Percentiles rank a stretch among this genome's conserved stretches.
phyloP scores from a whole-genome alignment of 108 stramenopile species.

The Epithemia pelagica region DNA sequence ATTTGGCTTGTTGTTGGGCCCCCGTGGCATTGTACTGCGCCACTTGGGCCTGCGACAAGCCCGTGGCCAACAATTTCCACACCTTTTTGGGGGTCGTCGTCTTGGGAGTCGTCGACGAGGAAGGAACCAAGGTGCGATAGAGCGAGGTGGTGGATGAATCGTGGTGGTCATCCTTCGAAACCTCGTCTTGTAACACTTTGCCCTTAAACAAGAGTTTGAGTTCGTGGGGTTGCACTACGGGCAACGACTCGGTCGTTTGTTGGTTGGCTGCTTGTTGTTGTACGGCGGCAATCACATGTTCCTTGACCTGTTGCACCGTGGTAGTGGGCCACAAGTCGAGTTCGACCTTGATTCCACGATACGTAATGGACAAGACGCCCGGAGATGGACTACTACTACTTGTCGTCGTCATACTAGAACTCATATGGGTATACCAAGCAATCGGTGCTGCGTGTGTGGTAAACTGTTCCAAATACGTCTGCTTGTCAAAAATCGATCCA shows the following conservation, averaged over 20 bases:
- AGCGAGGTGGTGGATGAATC: not conserved
- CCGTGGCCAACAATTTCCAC: conserved; percentile 12
- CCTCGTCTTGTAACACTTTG: conserved; percentile 7
- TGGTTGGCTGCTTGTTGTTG: not conserved
- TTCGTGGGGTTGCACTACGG: conserved; percentile 2
- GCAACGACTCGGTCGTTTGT: not conserved
- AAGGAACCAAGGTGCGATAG: not conserved
- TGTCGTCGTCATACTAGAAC: no score
- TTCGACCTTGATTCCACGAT: conserved; percentile 9
- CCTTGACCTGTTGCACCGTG: not conserved
- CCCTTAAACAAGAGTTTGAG: conserved; percentile 19
- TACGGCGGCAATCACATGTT: not conserved
- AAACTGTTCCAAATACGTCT: no score
- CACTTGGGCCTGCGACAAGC: conserved; percentile 5
- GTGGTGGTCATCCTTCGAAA: not conserved
- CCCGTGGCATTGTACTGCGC: not conserved
- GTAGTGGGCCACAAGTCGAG: not conserved
- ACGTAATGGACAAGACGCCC: not conserved
- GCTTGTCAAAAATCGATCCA: no score
- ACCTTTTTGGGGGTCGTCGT: conserved; percentile 1
- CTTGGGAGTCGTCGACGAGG: not conserved
- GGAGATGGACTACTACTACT: no score
- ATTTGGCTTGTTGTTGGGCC: not conserved
- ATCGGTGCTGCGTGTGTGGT: no score
- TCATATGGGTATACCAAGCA: no score